These are phyloP conservation scores for Myxozyma geophila DNA, from an alignment of 805 yeast species.

Conservation along the genomic window DNA sequence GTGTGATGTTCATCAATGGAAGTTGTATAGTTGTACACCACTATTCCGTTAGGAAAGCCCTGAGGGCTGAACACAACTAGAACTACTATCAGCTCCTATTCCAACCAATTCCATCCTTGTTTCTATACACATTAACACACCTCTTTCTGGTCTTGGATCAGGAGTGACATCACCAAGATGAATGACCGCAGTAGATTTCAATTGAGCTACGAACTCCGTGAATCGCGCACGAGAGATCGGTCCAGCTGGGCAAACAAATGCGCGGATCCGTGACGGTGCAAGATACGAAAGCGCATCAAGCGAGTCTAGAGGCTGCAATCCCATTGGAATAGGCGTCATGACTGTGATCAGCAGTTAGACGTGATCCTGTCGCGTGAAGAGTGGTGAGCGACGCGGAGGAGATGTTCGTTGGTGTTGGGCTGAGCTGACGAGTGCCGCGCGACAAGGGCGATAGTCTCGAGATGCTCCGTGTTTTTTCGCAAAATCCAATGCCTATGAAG, in stretches of 20 bases:
- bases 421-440: too few relatives aligned
- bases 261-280: conserved; percentile 36
- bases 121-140: conserved; percentile 31
- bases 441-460: too few relatives aligned
- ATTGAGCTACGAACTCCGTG: conserved; percentile 47
- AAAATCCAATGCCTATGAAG: too few relatives aligned
- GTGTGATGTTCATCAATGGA: conserved; percentile 59
- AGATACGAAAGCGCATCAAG: conserved; percentile 35
- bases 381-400: too few relatives aligned
- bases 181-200: conserved; percentile 62
- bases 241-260: conserved; percentile 37
- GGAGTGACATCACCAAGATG: conserved; percentile 78
- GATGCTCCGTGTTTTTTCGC: background rate
- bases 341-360: too few relatives aligned
- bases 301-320: conserved; percentile 5
- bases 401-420: too few relatives aligned
- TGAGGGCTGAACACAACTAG: conserved; percentile 73
- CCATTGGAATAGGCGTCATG: conserved; percentile 14
- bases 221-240: conserved; percentile 33
- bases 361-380: too few relatives aligned
- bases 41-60: conserved; percentile 76
- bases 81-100: background rate
- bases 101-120: background rate
- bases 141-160: conserved; percentile 51
- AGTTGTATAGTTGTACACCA: conserved; percentile 61